These are phyloP conservation scores for Starmerella ratchasimensis DNA, from an alignment of 805 yeast genomes.

Conservation along the genomic window DNA sequence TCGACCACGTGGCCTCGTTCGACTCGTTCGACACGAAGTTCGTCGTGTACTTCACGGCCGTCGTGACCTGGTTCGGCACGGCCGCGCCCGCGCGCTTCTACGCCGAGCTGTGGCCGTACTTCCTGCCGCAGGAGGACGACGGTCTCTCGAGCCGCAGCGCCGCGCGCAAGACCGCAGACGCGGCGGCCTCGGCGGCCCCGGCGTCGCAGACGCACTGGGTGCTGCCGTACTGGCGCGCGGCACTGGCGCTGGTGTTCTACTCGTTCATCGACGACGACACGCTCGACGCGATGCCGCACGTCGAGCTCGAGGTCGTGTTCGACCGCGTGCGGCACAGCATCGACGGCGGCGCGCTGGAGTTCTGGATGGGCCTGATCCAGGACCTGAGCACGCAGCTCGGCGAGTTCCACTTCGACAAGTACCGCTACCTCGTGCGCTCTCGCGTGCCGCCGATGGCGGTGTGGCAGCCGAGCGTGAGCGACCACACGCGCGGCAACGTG, in stretches of 20 bases:
- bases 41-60: conserved; percentile 51
- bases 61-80: conserved; percentile 12
- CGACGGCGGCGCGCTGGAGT: conserved; percentile 29
- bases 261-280: conserved; percentile 13
- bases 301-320: conserved; percentile 11
- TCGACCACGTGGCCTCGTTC: conserved; percentile 36
- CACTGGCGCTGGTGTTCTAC: conserved; percentile 18
- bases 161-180: no score
- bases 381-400: conserved; percentile 20
- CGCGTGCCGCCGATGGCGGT: conserved; percentile 22
- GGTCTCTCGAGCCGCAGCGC: no score
- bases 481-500: conserved; percentile 11
- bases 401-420: conserved; percentile 4
- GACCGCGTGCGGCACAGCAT: conserved; percentile 22
- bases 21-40: conserved; percentile 46
- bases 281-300: neutral
- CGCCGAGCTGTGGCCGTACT: conserved; percentile 8
- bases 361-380: conserved; percentile 27
- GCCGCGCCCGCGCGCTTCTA: conserved; percentile 5
- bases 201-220: conserved; percentile 19
- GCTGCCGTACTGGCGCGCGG: conserved; percentile 21
- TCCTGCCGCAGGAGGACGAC: neutral
- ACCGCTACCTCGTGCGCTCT: conserved; percentile 16
- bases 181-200: no score
- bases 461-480: conserved; percentile 10